A percentile compares a stretch with the other conserved stretches of the same genome.
Evolutionary conservation across 2,329 filamentous ascomycete species (phyloP).

Genomic region (Exophiala spinifera): DNA sequence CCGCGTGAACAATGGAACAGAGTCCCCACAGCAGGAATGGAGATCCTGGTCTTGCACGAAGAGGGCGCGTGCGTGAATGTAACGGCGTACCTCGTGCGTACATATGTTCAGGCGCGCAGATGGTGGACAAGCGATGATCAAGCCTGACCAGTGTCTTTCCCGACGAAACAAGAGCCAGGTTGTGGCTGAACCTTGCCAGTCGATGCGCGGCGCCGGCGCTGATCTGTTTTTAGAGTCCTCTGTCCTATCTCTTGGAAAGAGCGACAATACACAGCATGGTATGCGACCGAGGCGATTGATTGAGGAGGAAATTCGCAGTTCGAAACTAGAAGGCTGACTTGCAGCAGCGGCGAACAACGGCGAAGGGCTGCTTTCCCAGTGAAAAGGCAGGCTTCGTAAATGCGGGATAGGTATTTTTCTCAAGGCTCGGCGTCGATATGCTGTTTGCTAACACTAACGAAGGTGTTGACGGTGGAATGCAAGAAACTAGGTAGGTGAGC

Average conservation of each 20-base stretch:
- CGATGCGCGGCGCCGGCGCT: too few species aligned
- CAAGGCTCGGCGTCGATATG: too few species aligned
- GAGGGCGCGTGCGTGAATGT: too few species aligned
- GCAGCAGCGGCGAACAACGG: too few species aligned
- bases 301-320: background rate
- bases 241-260: conserved; percentile 18
- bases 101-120: background rate
- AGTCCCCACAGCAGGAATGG: too few species aligned
- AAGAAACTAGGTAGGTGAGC: background rate
- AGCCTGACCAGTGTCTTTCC: background rate
- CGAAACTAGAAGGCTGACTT: background rate
- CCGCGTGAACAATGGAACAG: background rate
- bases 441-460: background rate
- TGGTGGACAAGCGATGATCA: background rate
- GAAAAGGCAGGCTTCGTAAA: too few species aligned
- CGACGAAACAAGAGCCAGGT: too few species aligned
- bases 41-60: too few species aligned
- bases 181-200: too few species aligned
- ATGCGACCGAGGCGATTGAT: conserved; percentile 3
- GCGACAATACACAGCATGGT: conserved; percentile 16
- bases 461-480: background rate
- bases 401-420: too few species aligned
- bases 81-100: background rate
- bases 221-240: conserved; percentile 1
- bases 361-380: too few species aligned